Evolutionary conservation across 1,139 yeast genomes (phyloP).

Genomic region (Hansenula anomala): DNA sequence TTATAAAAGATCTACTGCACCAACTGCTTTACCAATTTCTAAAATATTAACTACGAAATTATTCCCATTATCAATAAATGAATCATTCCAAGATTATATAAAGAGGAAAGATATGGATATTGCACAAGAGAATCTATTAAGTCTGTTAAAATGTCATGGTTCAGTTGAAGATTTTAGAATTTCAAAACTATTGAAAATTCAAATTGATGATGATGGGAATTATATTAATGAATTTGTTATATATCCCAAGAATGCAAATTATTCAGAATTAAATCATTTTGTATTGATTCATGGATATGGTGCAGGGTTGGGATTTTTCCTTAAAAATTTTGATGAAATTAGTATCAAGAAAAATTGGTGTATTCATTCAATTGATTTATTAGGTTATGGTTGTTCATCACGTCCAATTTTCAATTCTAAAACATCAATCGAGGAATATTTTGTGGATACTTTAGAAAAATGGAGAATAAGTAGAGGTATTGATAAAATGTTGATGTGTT

Average conservation of each 20-base stretch:
- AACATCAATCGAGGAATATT: conserved; percentile 53
- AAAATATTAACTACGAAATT: conserved; percentile 41
- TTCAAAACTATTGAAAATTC: conserved; percentile 29
- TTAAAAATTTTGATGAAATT: conserved; percentile 55
- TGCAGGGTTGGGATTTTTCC: conserved; percentile 67
- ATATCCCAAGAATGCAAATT: conserved; percentile 36
- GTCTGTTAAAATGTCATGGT: conserved; percentile 23
- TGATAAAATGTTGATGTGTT: conserved; percentile 61
- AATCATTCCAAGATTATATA: conserved; percentile 49
- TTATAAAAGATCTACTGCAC: conserved; percentile 50
- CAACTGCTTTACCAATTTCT: conserved; percentile 55
- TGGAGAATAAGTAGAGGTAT: conserved; percentile 66
- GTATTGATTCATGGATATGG: conserved; percentile 76
- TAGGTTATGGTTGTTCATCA: conserved; percentile 77
- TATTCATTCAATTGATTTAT: conserved; percentile 64
- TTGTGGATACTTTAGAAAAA: conserved; percentile 67
- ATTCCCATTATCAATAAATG: conserved; percentile 52
- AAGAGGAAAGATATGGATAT: conserved; percentile 35
- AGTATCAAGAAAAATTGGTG: conserved; percentile 43
- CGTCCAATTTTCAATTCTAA: conserved; percentile 49
- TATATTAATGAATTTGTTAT: conserved; percentile 63
- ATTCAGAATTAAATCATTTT: conserved; percentile 43
- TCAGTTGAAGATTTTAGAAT: conserved; percentile 21
- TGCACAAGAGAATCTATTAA: conserved; percentile 50
- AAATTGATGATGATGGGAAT: conserved; percentile 36